phyloP scores from a whole-genome alignment of 140 eudicot species.

The Oenanthe javanica region DNA sequence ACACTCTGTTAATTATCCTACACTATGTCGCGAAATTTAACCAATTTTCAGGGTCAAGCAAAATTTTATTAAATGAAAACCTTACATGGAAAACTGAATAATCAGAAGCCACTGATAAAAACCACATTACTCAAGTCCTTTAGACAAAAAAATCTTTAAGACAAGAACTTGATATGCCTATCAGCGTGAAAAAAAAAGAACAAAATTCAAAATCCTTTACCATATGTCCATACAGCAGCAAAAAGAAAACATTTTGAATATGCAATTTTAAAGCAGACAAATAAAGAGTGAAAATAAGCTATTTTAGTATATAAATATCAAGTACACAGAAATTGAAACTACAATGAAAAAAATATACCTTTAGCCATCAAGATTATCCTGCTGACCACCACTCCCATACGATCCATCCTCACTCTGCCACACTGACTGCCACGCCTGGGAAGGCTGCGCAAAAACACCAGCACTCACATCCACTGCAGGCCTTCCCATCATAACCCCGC shows the following conservation, averaged over 20 bases:
- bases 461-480: constrained; percentile 50
- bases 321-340: not conserved
- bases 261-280: not conserved
- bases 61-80: not conserved
- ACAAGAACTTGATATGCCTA: not conserved
- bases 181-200: not conserved
- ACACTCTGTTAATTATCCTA: not conserved
- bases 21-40: not conserved
- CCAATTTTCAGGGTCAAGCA: not conserved
- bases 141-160: not conserved
- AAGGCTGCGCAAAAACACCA: constrained; percentile 57
- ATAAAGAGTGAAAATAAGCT: not conserved
- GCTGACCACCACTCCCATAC: constrained; percentile 41
- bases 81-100: not conserved
- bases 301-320: not conserved
- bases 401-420: constrained; percentile 80
- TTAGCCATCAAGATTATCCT: constrained; percentile 58
- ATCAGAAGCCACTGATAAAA: not conserved
- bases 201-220: not conserved
- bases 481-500: constrained; percentile 60
- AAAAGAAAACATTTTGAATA: not conserved
- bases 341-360: constrained; percentile 12
- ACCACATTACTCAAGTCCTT: not conserved
- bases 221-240: not conserved
- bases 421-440: constrained; percentile 88